Conservation (phyloP, 1,284 basidiomycete genomes). For the Cutaneotrichosporon mucoides region DNA sequence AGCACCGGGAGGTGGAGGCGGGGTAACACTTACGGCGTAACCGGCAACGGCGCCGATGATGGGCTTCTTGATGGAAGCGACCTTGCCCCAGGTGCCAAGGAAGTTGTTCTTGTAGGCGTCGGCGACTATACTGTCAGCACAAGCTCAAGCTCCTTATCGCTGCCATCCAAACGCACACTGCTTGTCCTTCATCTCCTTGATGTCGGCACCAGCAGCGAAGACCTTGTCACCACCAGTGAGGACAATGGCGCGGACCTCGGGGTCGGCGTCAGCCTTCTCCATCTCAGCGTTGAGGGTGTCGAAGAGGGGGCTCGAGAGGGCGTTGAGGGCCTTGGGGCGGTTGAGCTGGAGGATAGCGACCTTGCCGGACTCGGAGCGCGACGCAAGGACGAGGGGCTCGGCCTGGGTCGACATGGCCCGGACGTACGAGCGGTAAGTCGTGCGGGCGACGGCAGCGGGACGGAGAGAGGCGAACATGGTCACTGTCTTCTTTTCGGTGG, state of each 20-base stretch:
- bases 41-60: slow-evolving; percentile 95
- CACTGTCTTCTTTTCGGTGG: slow-evolving; percentile 4
- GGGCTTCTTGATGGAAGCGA: slow-evolving; percentile 78
- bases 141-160: neutral
- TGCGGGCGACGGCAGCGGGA: slow-evolving; percentile 20
- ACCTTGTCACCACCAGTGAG: slow-evolving; percentile 90
- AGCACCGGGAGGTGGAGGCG: no score
- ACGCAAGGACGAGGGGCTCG: slow-evolving; percentile 44
- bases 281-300: slow-evolving; percentile 72
- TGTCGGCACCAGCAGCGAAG: slow-evolving; percentile 70
- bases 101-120: slow-evolving; percentile 88
- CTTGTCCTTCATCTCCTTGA: slow-evolving; percentile 66
- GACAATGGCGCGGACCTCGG: slow-evolving; percentile 75
- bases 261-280: slow-evolving; percentile 66
- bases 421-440: slow-evolving; percentile 13
- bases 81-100: slow-evolving; percentile 77
- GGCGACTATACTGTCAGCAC: slow-evolving; percentile 54
- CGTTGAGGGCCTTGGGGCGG: slow-evolving; percentile 93
- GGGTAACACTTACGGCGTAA: slow-evolving; percentile 66
- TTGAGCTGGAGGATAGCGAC: slow-evolving; percentile 91
- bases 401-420: slow-evolving; percentile 38
- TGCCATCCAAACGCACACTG: slow-evolving; percentile 58
- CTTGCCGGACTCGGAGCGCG: slow-evolving; percentile 47
- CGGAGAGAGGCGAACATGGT: slow-evolving; percentile 20
- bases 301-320: slow-evolving; percentile 76